Conservation (phyloP, 75 land plant species). For the Chamaecyparis obtusa region DNA sequence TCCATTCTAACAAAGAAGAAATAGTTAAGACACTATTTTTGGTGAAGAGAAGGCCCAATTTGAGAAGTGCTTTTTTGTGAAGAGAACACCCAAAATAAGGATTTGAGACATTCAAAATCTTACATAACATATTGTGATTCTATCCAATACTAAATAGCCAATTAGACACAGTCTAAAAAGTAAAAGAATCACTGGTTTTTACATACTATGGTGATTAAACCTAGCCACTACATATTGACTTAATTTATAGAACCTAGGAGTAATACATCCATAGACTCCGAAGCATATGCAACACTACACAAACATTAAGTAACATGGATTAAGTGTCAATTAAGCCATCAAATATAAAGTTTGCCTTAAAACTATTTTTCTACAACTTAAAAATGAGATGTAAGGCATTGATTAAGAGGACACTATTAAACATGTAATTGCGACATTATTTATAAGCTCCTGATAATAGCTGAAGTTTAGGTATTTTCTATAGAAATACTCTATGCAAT, state of each 20-base stretch:
- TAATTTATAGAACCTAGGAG: slow-evolving; percentile 11
- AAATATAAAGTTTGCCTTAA: neutral
- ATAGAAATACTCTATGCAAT: neutral
- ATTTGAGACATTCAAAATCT: too few relatives aligned
- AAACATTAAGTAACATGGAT: neutral
- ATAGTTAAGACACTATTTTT: too few relatives aligned
- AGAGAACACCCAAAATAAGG: too few relatives aligned
- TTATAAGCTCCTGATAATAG: neutral
- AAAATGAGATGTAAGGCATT: neutral
- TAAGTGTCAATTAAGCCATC: neutral
- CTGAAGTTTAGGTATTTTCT: neutral
- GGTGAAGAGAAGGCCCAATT: too few relatives aligned
- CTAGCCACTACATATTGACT: neutral
- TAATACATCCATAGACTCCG: slow-evolving; percentile 13
- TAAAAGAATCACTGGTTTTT: neutral
- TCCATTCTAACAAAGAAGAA: too few relatives aligned
- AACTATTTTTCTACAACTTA: neutral
- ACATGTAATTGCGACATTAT: neutral
- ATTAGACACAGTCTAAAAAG: neutral
- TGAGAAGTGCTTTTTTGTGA: too few relatives aligned
- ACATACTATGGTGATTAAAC: neutral
- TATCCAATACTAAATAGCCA: neutral
- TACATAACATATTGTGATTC: neutral
- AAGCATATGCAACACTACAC: slow-evolving; percentile 9
- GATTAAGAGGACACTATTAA: neutral